Percentiles rank a stretch among this genome's conserved stretches.
Conservation (phyloP, 2,329 filamentous ascomycete genomes). For the Fusarium tuaranense region DNA sequence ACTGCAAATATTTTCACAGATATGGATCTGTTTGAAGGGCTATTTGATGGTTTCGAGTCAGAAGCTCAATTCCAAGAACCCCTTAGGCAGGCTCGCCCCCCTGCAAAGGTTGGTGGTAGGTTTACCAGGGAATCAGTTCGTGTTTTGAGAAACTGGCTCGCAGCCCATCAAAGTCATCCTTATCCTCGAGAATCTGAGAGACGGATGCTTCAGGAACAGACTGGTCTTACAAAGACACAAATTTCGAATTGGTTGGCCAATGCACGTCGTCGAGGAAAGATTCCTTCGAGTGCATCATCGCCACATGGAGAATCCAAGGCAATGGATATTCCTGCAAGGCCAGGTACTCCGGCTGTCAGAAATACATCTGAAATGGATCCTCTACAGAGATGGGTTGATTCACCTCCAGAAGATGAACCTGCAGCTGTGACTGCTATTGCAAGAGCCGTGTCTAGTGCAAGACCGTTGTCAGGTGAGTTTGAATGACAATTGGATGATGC, state of each 20-base stretch:
- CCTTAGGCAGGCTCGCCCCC: background rate
- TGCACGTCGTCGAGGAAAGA: conserved; percentile 82
- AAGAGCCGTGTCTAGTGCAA: conserved; percentile 38
- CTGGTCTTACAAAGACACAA: conserved; percentile 81
- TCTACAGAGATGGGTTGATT: conserved; percentile 48
- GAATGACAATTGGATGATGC: too few species aligned
- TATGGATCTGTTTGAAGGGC: conserved; percentile 31
- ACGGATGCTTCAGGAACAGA: conserved; percentile 76
- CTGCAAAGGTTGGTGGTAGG: conserved; percentile 36
- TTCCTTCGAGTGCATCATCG: conserved; percentile 46
- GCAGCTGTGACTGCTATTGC: conserved; percentile 48
- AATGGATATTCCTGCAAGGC: conserved; percentile 68
- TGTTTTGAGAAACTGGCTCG: conserved; percentile 83
- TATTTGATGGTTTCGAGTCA: conserved; percentile 24
- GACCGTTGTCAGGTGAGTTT: conserved; percentile 25
- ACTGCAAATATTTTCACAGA: conserved; percentile 23
- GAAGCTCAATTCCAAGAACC: background rate
- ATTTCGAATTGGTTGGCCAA: conserved; percentile 93
- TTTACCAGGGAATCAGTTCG: conserved; percentile 80
- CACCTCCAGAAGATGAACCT: conserved; percentile 48
- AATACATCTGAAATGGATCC: conserved; percentile 42
- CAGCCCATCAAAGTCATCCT: conserved; percentile 79
- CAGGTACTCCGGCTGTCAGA: conserved; percentile 51
- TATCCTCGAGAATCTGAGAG: conserved; percentile 89
- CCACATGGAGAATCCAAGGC: conserved; percentile 40